Percentiles rank a stretch among this genome's conserved stretches.
These are phyloP conservation scores for Melanogaster broomeanus DNA, from an alignment of 768 basidiomycete species.

Conservation along the genomic window DNA sequence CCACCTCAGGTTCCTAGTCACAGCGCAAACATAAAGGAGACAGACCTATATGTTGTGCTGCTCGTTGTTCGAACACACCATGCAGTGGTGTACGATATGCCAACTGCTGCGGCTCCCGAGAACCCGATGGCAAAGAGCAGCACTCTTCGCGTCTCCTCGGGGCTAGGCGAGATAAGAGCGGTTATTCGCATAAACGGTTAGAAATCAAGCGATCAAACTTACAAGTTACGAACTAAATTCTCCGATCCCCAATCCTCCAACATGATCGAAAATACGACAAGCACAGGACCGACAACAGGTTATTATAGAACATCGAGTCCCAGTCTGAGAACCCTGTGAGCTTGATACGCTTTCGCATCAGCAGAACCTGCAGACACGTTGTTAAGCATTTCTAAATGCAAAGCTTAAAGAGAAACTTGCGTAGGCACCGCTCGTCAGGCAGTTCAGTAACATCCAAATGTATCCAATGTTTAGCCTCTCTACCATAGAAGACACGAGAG, in stretches of 20 bases:
- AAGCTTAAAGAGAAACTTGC: slow-evolving; percentile 45
- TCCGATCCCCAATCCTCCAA: slow-evolving; percentile 88
- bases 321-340: slow-evolving; percentile 93
- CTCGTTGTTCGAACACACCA: slow-evolving; percentile 97
- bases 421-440: slow-evolving; percentile 86
- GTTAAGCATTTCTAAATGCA: slow-evolving; percentile 4
- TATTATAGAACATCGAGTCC: slow-evolving; percentile 99
- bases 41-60: slow-evolving; percentile 96
- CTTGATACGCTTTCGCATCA: slow-evolving; percentile 98
- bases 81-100: slow-evolving; percentile 97
- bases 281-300: slow-evolving; percentile 88
- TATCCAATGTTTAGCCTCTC: slow-evolving; percentile 77
- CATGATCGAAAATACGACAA: slow-evolving; percentile 78
- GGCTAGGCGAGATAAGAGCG: slow-evolving; percentile 50
- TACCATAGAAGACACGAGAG: slow-evolving; percentile 47
- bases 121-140: slow-evolving; percentile 89
- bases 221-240: slow-evolving; percentile 87
- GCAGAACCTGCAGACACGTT: slow-evolving; percentile 62
- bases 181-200: not conserved
- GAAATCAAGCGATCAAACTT: slow-evolving; percentile 34
- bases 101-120: slow-evolving; percentile 96
- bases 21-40: not conserved
- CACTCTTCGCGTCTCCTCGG: slow-evolving; percentile 73
- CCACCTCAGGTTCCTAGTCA: slow-evolving; percentile 8
- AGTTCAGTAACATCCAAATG: slow-evolving; percentile 96